A percentile compares a stretch with the other conserved stretches of the same genome.
These are phyloP conservation scores for Euclidium syriacum DNA, from an alignment of 345 rosid genomes.

Conservation along the genomic window DNA sequence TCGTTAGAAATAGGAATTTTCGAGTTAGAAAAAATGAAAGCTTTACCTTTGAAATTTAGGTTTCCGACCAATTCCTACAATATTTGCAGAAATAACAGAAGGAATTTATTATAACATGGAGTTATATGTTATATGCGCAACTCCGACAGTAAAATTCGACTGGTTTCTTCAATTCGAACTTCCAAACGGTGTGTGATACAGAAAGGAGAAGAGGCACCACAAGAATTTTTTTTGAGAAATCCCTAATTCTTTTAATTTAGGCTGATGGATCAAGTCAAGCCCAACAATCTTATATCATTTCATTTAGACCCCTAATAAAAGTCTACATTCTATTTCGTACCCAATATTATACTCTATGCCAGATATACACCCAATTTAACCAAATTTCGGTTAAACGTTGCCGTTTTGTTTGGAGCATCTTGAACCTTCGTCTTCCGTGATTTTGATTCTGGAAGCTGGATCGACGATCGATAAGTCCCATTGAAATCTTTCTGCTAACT, in stretches of 20 bases:
- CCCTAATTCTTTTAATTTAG: background rate
- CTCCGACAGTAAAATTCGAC: background rate
- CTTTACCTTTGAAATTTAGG: background rate
- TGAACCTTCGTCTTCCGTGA: constrained; percentile 11
- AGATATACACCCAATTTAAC: background rate
- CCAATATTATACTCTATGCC: background rate
- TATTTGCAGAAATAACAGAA: background rate
- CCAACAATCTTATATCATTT: background rate
- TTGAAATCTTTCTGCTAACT: constrained; percentile 4
- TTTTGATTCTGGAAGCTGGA: background rate
- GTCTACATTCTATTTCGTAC: background rate
- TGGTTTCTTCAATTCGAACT: background rate
- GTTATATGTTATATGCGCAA: background rate
- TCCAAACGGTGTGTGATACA: background rate
- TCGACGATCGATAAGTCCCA: constrained; percentile 1
- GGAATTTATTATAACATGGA: background rate
- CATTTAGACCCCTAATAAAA: background rate
- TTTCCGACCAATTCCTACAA: background rate
- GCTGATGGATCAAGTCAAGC: background rate
- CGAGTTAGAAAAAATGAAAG: background rate
- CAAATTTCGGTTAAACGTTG: background rate
- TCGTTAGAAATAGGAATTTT: background rate
- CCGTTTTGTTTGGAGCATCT: background rate
- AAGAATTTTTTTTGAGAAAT: background rate
- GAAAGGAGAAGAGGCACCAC: background rate